Evolutionary conservation across 2,329 filamentous ascomycete genomes (phyloP).

Genomic region (Grosmannia penicillata): DNA sequence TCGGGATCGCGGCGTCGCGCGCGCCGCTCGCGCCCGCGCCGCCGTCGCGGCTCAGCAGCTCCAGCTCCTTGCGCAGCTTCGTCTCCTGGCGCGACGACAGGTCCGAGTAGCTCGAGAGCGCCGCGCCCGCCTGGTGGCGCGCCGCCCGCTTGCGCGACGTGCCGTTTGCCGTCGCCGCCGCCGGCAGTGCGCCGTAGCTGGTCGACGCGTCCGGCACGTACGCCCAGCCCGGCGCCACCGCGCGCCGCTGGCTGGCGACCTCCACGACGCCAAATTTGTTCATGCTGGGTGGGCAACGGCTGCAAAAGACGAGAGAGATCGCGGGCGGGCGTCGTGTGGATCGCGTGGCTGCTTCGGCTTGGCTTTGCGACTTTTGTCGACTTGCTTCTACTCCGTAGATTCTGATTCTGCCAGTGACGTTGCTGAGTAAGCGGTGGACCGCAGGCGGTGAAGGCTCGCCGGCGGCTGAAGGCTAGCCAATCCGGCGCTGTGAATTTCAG

Average conservation of each 20-base stretch:
- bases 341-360: no score
- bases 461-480: no score
- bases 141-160: slow-evolving; percentile 49
- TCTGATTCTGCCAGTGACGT: no score
- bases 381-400: no score
- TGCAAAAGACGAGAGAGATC: neutral
- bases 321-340: no score
- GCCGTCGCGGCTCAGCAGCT: slow-evolving; percentile 70
- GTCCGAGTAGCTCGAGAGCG: slow-evolving; percentile 25
- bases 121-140: slow-evolving; percentile 32
- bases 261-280: slow-evolving; percentile 70
- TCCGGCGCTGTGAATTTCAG: no score
- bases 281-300: slow-evolving; percentile 23
- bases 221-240: slow-evolving; percentile 73
- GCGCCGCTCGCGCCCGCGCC: slow-evolving; percentile 18
- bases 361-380: no score
- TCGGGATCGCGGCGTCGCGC: slow-evolving; percentile 54
- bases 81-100: slow-evolving; percentile 69
- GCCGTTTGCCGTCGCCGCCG: slow-evolving; percentile 21
- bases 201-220: slow-evolving; percentile 64
- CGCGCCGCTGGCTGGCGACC: slow-evolving; percentile 54
- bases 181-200: slow-evolving; percentile 37
- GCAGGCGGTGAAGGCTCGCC: no score
- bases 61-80: slow-evolving; percentile 67
- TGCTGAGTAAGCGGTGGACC: no score